Percentiles rank a stretch among this genome's conserved stretches.
These are phyloP conservation scores for Trichoderma sp. DNA, from an alignment of 2,329 filamentous ascomycete genomes.

Conservation along the genomic window DNA sequence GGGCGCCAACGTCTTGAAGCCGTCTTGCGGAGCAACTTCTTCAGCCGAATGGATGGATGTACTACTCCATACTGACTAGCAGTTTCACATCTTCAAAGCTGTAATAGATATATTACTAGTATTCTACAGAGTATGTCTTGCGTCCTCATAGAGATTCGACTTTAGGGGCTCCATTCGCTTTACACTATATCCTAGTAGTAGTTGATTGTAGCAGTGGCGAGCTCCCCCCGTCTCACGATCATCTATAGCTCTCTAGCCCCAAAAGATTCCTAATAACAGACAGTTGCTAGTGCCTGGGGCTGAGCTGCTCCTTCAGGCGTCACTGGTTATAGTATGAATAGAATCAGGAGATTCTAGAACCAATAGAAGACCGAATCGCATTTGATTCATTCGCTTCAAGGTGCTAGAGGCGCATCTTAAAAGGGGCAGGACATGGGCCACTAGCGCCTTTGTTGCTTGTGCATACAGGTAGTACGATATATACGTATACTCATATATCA, in stretches of 20 bases:
- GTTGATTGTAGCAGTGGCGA: background rate
- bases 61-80: too few relatives aligned
- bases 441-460: background rate
- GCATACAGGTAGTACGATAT: too few relatives aligned
- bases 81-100: background rate
- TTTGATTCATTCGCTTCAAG: background rate
- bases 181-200: too few relatives aligned
- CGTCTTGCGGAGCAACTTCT: background rate
- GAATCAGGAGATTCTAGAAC: constrained; percentile 1
- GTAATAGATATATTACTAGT: background rate
- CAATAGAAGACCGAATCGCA: background rate
- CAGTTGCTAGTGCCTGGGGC: background rate
- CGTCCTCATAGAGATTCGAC: background rate
- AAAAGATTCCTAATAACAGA: background rate
- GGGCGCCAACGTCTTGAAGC: background rate
- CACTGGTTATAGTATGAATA: background rate
- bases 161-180: background rate
- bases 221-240: background rate
- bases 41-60: background rate
- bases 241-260: background rate
- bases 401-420: background rate
- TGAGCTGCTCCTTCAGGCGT: background rate
- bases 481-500: background rate
- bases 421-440: constrained; percentile 4
- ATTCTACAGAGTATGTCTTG: background rate